Evolutionary conservation across 257 asterid genomes (phyloP).

Genomic region (Solanum okadae): DNA sequence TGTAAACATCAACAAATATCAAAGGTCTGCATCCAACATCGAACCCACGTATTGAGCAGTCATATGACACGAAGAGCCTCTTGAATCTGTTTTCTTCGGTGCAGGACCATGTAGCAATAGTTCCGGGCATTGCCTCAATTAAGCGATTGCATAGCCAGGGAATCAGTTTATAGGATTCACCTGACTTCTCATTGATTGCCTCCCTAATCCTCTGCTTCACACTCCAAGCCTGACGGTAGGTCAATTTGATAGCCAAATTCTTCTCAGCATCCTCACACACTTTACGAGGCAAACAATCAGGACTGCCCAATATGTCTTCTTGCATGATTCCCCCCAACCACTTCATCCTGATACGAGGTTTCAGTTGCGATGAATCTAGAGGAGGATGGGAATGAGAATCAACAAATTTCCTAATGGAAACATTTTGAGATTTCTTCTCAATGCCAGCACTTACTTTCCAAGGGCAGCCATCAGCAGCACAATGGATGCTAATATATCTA

Average conservation of each 20-base stretch:
- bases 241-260: slow-evolving; percentile 2
- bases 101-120: neutral
- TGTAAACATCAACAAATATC: slow-evolving; percentile 2
- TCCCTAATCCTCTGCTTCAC: neutral
- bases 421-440: neutral
- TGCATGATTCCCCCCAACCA: slow-evolving; percentile 1
- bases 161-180: slow-evolving; percentile 3
- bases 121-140: slow-evolving; percentile 1
- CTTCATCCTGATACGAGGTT: slow-evolving; percentile 1
- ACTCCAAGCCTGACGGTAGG: slow-evolving; percentile 6
- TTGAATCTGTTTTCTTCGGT: slow-evolving; percentile 4
- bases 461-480: neutral
- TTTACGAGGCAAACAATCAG: neutral
- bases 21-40: slow-evolving; percentile 6
- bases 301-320: neutral
- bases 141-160: slow-evolving; percentile 10
- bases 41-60: slow-evolving; percentile 4
- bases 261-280: slow-evolving; percentile 2
- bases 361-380: neutral
- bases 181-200: slow-evolving; percentile 2
- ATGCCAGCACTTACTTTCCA: slow-evolving; percentile 3
- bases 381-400: slow-evolving; percentile 1
- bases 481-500: neutral
- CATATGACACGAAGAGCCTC: neutral
- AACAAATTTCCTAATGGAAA: neutral